Conservation (phyloP, 2,329 filamentous ascomycete species). For the Trichoderma polysporum region DNA sequence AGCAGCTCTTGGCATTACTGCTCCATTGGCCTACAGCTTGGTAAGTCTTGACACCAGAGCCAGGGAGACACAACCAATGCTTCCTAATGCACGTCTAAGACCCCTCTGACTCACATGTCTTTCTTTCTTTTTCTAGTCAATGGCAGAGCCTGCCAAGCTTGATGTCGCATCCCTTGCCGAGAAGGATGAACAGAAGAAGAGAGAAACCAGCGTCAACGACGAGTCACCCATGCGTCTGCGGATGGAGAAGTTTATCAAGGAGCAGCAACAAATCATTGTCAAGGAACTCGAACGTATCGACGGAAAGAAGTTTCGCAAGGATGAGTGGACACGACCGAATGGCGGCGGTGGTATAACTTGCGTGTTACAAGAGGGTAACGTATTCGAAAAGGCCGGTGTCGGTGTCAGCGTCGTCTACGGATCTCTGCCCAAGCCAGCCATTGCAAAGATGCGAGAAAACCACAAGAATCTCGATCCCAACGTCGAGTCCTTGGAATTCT, state of each 20-base stretch:
- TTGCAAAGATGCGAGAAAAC: constrained; percentile 89
- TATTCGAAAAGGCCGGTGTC: constrained; percentile 97
- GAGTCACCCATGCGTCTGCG: constrained; percentile 93
- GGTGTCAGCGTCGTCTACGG: constrained; percentile 96
- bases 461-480: constrained; percentile 83
- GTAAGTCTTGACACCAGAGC: constrained; percentile 38
- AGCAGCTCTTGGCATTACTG: constrained; percentile 50
- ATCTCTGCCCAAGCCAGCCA: constrained; percentile 79
- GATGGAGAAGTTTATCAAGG: constrained; percentile 95
- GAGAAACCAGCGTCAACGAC: constrained; percentile 64
- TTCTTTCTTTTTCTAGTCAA: constrained; percentile 37
- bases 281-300: constrained; percentile 79
- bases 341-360: constrained; percentile 93
- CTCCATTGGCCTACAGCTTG: constrained; percentile 58
- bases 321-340: constrained; percentile 83
- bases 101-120: neutral
- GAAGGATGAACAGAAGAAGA: constrained; percentile 77
- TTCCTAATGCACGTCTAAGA: neutral
- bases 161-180: constrained; percentile 76
- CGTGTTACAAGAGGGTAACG: constrained; percentile 91
- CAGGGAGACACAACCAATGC: neutral
- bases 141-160: constrained; percentile 45
- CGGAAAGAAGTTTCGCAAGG: constrained; percentile 75
- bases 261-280: constrained; percentile 87
- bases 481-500: constrained; percentile 87